Conservation (phyloP, 2,329 filamentous ascomycete genomes). For the Lasiodiplodia theobromae region DNA sequence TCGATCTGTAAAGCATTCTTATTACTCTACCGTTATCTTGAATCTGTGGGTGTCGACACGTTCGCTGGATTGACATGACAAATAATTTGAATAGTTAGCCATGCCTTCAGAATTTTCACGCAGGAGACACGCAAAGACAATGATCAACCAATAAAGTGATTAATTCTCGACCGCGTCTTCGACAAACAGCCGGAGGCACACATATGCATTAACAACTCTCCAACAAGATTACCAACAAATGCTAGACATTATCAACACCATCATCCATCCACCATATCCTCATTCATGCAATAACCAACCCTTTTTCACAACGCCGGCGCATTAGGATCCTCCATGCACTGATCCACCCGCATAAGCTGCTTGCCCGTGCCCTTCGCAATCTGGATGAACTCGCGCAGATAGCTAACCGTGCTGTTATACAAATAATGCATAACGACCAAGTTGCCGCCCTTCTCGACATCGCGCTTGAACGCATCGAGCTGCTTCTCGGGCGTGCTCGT, state of each 20-base stretch:
- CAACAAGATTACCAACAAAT: no score
- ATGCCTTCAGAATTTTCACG: no score
- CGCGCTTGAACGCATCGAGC: conserved; percentile 68
- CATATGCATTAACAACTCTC: no score
- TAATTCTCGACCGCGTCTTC: no score
- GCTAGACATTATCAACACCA: background rate
- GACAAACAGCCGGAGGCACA: no score
- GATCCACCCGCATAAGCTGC: conserved; percentile 70
- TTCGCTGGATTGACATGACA: no score
- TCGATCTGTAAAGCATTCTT: no score
- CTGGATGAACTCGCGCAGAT: conserved; percentile 69
- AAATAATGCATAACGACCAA: conserved; percentile 75
- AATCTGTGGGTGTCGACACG: no score
- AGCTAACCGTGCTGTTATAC: conserved; percentile 68
- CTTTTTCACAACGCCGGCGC: conserved; percentile 52
- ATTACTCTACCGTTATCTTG: no score
- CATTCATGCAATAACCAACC: background rate
- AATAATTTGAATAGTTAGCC: no score
- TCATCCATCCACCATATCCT: background rate
- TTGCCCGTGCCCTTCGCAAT: conserved; percentile 70
- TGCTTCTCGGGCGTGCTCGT: conserved; percentile 70
- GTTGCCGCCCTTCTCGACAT: conserved; percentile 67
- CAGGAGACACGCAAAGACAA: no score
- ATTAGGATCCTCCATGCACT: conserved; percentile 69
- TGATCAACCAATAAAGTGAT: no score